phyloP scores from a whole-genome alignment of 2,329 filamentous ascomycete species.

The Fusarium buharicum region DNA sequence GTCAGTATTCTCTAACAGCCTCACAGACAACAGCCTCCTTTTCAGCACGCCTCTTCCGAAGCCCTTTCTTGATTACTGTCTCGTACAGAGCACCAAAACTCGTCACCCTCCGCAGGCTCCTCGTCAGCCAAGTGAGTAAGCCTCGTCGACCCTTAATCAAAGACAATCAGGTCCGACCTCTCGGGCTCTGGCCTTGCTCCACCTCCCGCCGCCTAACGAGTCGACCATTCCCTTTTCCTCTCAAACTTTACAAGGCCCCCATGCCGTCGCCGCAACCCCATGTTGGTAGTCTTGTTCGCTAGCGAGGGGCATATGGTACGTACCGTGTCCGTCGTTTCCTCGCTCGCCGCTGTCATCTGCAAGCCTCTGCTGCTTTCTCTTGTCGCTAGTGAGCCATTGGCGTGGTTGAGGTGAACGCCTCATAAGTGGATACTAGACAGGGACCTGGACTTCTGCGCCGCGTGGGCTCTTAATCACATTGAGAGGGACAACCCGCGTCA shows the following conservation, averaged over 20 bases:
- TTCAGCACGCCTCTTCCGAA: slow-evolving; percentile 15
- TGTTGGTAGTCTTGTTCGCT: slow-evolving; percentile 12
- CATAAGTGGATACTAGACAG: slow-evolving; percentile 42
- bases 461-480: slow-evolving; percentile 43
- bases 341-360: slow-evolving; percentile 40
- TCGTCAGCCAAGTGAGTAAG: slow-evolving; percentile 39
- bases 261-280: slow-evolving; percentile 30
- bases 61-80: slow-evolving; percentile 12
- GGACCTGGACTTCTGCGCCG: slow-evolving; percentile 39
- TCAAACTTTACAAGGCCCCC: slow-evolving; percentile 31
- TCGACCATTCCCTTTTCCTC: slow-evolving; percentile 30
- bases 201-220: slow-evolving; percentile 41
- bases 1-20: slow-evolving; percentile 1
- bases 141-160: slow-evolving; percentile 48
- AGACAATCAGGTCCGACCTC: slow-evolving; percentile 43
- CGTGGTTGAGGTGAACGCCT: slow-evolving; percentile 37
- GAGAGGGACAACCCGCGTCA: slow-evolving; percentile 35
- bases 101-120: slow-evolving; percentile 33
- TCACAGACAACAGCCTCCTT: slow-evolving; percentile 8
- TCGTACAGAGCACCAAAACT: slow-evolving; percentile 11
- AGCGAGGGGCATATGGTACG: slow-evolving; percentile 21
- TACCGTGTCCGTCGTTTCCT: slow-evolving; percentile 28
- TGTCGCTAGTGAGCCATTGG: slow-evolving; percentile 35
- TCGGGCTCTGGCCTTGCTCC: slow-evolving; percentile 41
- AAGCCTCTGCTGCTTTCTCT: slow-evolving; percentile 33